Percentiles rank a stretch among this genome's conserved stretches.
These are phyloP conservation scores for Glutinoglossum americanum DNA, from an alignment of 495 filamentous ascomycete species.

Conservation along the genomic window DNA sequence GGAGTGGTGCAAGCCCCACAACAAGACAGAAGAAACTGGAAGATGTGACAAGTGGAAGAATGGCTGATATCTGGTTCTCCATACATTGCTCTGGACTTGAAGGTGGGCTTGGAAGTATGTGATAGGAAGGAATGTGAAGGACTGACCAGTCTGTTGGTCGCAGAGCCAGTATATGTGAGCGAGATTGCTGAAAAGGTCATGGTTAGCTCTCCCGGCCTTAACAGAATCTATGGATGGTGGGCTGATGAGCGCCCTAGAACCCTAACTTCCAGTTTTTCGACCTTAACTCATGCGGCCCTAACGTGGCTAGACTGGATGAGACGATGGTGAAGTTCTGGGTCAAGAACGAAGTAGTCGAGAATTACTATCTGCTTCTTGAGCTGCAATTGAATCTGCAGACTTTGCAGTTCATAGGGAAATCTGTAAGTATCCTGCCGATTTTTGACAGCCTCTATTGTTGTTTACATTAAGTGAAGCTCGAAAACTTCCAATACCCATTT, in stretches of 20 bases:
- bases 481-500: conserved; percentile 53
- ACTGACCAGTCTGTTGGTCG: conserved; percentile 8
- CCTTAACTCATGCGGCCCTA: conserved; percentile 41
- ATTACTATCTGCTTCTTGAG: conserved; percentile 49
- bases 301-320: conserved; percentile 37
- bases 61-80: conserved; percentile 81
- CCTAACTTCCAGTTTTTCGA: conserved; percentile 81
- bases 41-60: conserved; percentile 41
- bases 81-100: conserved; percentile 32
- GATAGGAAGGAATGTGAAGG: background rate
- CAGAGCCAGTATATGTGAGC: conserved; percentile 74
- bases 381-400: conserved; percentile 45
- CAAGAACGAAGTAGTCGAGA: conserved; percentile 30
- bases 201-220: conserved; percentile 15
- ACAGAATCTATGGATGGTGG: background rate
- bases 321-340: conserved; percentile 61
- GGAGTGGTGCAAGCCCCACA: conserved; percentile 42
- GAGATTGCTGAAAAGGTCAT: conserved; percentile 59
- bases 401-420: conserved; percentile 62
- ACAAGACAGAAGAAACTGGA: conserved; percentile 57
- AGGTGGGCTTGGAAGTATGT: conserved; percentile 9
- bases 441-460: background rate
- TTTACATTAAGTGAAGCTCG: conserved; percentile 23
- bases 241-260: conserved; percentile 27
- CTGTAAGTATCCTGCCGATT: conserved; percentile 15